Evolutionary conservation across 495 filamentous ascomycete genomes (phyloP).

Genomic region (Thozetella sp.): DNA sequence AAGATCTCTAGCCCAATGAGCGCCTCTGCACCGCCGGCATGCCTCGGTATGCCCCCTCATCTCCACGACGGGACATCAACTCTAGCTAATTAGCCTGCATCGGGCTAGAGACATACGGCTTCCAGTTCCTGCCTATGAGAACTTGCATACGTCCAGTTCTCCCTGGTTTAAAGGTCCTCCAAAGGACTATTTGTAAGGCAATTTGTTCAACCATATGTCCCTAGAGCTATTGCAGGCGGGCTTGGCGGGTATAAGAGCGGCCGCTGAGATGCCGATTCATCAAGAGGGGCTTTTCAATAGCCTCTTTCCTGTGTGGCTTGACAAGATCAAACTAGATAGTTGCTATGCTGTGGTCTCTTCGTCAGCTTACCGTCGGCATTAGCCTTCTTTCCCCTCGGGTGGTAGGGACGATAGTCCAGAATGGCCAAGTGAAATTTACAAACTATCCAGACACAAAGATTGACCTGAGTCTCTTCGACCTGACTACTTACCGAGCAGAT

Average conservation of each 20-base stretch:
- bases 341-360: no score
- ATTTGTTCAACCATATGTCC: no score
- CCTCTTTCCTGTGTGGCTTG: no score
- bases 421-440: conserved; percentile 56
- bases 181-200: not conserved
- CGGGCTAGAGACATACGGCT: not conserved
- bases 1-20: not conserved
- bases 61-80: no score
- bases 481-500: conserved; percentile 54
- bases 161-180: not conserved
- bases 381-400: conserved; percentile 21
- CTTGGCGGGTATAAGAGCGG: no score
- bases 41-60: no score
- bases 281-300: no score
- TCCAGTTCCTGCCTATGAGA: not conserved
- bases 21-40: no score
- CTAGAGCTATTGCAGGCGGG: no score
- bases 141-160: not conserved
- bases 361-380: conserved; percentile 15
- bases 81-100: conserved; percentile 1
- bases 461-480: conserved; percentile 31
- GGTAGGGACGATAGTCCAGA: conserved; percentile 59
- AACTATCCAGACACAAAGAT: conserved; percentile 51
- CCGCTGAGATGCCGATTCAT: no score
- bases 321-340: no score